A percentile compares a stretch with the other conserved stretches of the same genome.
Evolutionary conservation across 371 early-diverging fungal species (phyloP).

Genomic region (Actinomortierella ambigua): DNA sequence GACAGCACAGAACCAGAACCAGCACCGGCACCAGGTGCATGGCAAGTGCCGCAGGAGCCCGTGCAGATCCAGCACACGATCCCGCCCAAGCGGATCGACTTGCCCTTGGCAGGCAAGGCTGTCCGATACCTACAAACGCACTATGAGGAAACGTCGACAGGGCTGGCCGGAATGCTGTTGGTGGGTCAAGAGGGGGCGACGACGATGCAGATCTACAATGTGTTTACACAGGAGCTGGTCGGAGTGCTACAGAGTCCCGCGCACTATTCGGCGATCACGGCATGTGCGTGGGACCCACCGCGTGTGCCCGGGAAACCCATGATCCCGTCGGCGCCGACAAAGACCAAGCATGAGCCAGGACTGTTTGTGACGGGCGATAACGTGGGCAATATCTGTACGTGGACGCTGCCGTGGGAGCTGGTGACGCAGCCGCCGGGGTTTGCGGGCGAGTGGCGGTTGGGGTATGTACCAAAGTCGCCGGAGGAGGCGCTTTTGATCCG

Average conservation of each 20-base stretch:
- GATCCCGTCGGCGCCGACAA: conserved; percentile 8
- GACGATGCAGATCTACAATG: conserved; percentile 29
- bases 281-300: conserved; percentile 28
- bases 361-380: conserved; percentile 28
- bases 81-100: neutral
- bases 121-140: conserved; percentile 27
- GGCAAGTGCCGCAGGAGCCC: too few relatives aligned
- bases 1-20: conserved; percentile 6
- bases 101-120: conserved; percentile 26
- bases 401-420: conserved; percentile 3
- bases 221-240: conserved; percentile 18
- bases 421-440: neutral
- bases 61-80: too few relatives aligned
- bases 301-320: conserved; percentile 29
- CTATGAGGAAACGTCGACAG: conserved; percentile 12
- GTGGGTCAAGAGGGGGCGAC: conserved; percentile 11
- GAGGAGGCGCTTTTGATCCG: conserved; percentile 2
- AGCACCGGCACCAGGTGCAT: conserved; percentile 8
- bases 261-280: conserved; percentile 28
- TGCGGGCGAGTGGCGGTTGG: neutral
- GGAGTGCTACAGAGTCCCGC: conserved; percentile 32
- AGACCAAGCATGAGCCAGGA: conserved; percentile 1
- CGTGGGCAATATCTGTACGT: conserved; percentile 31
- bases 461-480: conserved; percentile 11
- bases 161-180: conserved; percentile 24